Conservation (phyloP, 805 yeast genomes). For the Cyberlindnera mississippiensis region DNA sequence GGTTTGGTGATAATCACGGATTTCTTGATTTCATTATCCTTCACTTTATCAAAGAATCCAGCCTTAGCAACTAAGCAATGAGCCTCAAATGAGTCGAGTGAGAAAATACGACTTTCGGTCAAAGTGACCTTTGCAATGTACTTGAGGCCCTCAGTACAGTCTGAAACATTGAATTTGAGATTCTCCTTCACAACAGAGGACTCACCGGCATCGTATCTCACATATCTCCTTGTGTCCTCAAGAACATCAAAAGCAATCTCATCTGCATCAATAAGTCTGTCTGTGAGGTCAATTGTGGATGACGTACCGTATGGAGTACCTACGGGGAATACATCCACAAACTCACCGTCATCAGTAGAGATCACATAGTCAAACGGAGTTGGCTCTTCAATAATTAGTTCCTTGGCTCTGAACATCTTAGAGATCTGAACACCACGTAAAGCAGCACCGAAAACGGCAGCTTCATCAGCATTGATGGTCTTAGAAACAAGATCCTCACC, state of each 20-base stretch:
- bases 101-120: constrained; percentile 48
- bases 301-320: constrained; percentile 39
- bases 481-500: constrained; percentile 65
- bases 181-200: constrained; percentile 15
- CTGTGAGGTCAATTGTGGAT: constrained; percentile 36
- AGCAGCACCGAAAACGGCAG: constrained; percentile 89
- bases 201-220: constrained; percentile 22
- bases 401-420: constrained; percentile 61
- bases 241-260: constrained; percentile 33
- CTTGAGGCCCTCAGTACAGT: constrained; percentile 37
- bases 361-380: constrained; percentile 46
- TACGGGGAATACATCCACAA: constrained; percentile 39
- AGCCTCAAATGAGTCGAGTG: constrained; percentile 40
- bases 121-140: constrained; percentile 42
- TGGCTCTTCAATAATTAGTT: constrained; percentile 55
- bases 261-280: constrained; percentile 27
- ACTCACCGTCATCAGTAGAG: constrained; percentile 26
- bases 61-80: constrained; percentile 34
- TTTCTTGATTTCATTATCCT: constrained; percentile 15
- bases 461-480: constrained; percentile 93
- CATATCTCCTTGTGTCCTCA: constrained; percentile 28
- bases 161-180: constrained; percentile 31
- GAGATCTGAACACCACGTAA: constrained; percentile 73
- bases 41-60: constrained; percentile 18
- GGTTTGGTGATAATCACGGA: constrained; percentile 26